Evolutionary conservation across 75 land plant genomes (phyloP), one percentile per base, ranked within the genome.

Genomic region (Cupressus sempervirens): DNA sequence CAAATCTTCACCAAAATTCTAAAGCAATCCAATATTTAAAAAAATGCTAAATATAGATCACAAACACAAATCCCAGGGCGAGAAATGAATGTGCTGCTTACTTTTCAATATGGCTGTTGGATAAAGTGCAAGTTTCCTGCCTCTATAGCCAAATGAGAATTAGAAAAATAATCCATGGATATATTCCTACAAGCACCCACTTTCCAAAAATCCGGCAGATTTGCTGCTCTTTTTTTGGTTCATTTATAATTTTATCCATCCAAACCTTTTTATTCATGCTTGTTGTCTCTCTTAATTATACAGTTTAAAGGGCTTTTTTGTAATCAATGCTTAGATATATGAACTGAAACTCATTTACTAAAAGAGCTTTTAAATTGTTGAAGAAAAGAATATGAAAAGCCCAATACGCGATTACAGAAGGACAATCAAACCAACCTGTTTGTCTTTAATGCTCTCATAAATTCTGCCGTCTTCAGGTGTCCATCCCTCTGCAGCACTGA

Each of bases 401-500:
- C 26, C 85, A 84, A 29, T 84, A 11, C 85, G 26, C 32, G 12
- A 70, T 70, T 8, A 70, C 40, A 9, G 34, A 53, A 52, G 18
- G n/a, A 38, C 1, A 41, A n/a, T 20, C 76, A 52, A 70, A 40
- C n/a, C 45, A 41, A 92, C 94, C 94, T 92, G 88, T 67, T 82
- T 89, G 7, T 73, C 73, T 84, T 86, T 86, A 80, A 95, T 87
- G 46, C 90, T 85, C 41, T 93, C 84, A 72, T 93, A 86, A 75
- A 98, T 93, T 72, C 80, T 79, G 54, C 80, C 81, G 76, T 98
- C 99, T 23, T 93, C 95, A 20, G 84, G 0, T 50, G 98, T 98
- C 99, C 98, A 98, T 26, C 99, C 99, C 73, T 98, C 99, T 72
- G 86, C 30, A 26, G 99, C 99, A 93, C 92, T 93, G 41, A 96